Base-by-base conservation (phyloP, 768 basidiomycete genomes). In the Polyporus arcularius region DNA sequence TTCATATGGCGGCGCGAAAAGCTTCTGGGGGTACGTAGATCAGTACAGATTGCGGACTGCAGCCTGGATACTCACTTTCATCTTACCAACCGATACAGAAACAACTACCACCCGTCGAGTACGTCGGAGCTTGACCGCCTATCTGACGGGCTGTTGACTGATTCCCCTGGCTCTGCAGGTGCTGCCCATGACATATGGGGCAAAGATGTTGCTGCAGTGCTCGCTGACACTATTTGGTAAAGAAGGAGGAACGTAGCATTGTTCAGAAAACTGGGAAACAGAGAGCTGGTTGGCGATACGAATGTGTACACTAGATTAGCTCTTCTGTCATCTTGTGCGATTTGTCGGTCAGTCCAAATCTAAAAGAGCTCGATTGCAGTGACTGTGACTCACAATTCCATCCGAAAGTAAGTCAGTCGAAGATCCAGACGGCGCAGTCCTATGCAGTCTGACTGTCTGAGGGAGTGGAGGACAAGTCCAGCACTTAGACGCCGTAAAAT, bases 71-170 rank as follows among this genome's bases (percentile, higher is more conserved):
- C 35, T 35, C 7, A 35, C 35, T 11, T 9, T 30, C 15, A 9
- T 43, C 51, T n/a, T n/a, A 15, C 39, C 55, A 42, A 12, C 28
- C 57, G 5, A 26, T 26, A 26, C 55, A 84, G 84, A 14, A 83
- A 85, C 60, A 77, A 82, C 67, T 82, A 79, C 63, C 85, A 85
- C 61, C 81, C 84, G 12, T 76, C 77, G 51, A 79, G 84, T 83
- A 32, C 52, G 62, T 63, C 8, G 1, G 16, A 18, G 16, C 11
- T 46, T 53, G 47, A 3, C 35, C 30, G 46, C 15, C 15, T 11
- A 12, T 35, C 18, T 7, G 21, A 3, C n/a, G n/a, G 14, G n/a
- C 11, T 35, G 18, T 26, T 51, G 16, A 48, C 49, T 45, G 4
- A 57, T 14, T 18, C 15, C 30, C 21, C 15, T 57, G 21, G 39